phyloP scores from a whole-genome alignment of 2,329 filamentous ascomycete genomes.

The Epichloe festucae region DNA sequence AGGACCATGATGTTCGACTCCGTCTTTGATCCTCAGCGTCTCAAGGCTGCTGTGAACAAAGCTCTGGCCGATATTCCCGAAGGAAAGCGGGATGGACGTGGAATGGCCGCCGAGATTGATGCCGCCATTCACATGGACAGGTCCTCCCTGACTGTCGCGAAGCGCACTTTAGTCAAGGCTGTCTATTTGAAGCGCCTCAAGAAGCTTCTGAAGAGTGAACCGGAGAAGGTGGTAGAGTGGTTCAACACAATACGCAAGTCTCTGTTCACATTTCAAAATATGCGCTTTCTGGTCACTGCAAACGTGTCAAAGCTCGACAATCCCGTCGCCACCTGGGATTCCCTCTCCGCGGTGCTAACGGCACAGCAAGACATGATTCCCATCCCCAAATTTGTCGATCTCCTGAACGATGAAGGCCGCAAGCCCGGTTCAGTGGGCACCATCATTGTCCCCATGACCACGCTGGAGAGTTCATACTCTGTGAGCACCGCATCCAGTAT shows the following conservation, averaged over 20 bases:
- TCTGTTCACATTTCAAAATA: constrained; percentile 73
- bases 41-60: constrained; percentile 58
- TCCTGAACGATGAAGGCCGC: constrained; percentile 64
- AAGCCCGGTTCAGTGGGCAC: constrained; percentile 61
- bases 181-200: constrained; percentile 78
- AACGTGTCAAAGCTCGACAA: constrained; percentile 61
- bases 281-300: constrained; percentile 73
- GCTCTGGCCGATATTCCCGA: constrained; percentile 86
- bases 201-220: constrained; percentile 64
- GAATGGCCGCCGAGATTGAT: constrained; percentile 52
- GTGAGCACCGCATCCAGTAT: constrained; percentile 64
- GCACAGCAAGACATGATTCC: constrained; percentile 42
- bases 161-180: constrained; percentile 72
- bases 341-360: constrained; percentile 28
- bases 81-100: constrained; percentile 71
- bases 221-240: constrained; percentile 60
- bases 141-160: constrained; percentile 63
- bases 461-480: constrained; percentile 84
- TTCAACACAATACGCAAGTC: constrained; percentile 64
- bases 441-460: constrained; percentile 78
- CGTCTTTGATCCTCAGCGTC: constrained; percentile 62
- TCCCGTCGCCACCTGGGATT: constrained; percentile 69
- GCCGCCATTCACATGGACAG: constrained; percentile 70
- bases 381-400: constrained; percentile 53
- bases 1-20: constrained; percentile 78